Percentiles rank a stretch among this genome's conserved stretches.
Conservation (phyloP, 176 grass and related monocot genomes). For the Hsuehochloa calcarea region DNA sequence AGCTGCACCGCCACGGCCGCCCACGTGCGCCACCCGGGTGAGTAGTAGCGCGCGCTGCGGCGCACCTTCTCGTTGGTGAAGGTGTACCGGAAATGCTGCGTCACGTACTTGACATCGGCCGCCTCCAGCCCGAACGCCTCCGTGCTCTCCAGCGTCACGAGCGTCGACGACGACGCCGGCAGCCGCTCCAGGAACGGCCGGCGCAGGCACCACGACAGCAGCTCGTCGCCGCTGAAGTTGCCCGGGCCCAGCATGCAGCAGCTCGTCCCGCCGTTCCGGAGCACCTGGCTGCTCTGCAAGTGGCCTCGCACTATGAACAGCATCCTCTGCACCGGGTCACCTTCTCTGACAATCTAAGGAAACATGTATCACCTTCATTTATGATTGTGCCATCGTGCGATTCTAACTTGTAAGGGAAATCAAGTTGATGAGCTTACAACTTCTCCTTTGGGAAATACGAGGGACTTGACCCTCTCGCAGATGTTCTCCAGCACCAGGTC, state of each 20-base stretch:
- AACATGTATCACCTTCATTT: background rate
- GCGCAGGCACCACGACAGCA: slow-evolving; percentile 89
- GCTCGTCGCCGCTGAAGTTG: slow-evolving; percentile 93
- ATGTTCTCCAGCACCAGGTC: slow-evolving; percentile 92
- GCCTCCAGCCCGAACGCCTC: slow-evolving; percentile 91
- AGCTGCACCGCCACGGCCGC: slow-evolving; percentile 90
- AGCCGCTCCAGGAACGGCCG: slow-evolving; percentile 72
- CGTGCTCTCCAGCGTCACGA: slow-evolving; percentile 67
- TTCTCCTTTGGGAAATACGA: slow-evolving; percentile 89
- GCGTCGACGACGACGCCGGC: slow-evolving; percentile 74
- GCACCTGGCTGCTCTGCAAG: slow-evolving; percentile 71
- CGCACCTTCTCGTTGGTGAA: slow-evolving; percentile 81
- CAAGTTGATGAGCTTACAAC: slow-evolving; percentile 40
- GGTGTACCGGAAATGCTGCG: slow-evolving; percentile 87
- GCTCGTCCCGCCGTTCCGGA: slow-evolving; percentile 66
- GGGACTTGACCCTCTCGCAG: slow-evolving; percentile 79
- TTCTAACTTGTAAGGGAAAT: background rate
- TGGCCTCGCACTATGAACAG: slow-evolving; percentile 87
- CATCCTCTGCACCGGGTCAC: slow-evolving; percentile 78
- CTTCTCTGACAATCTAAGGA: slow-evolving; percentile 49
- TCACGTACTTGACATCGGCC: slow-evolving; percentile 81
- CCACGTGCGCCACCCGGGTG: slow-evolving; percentile 86
- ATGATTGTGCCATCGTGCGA: background rate
- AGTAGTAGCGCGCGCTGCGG: slow-evolving; percentile 87
- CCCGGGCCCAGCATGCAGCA: slow-evolving; percentile 84